phyloP scores from a whole-genome alignment of 345 rosid species.

The Populus deltoides region DNA sequence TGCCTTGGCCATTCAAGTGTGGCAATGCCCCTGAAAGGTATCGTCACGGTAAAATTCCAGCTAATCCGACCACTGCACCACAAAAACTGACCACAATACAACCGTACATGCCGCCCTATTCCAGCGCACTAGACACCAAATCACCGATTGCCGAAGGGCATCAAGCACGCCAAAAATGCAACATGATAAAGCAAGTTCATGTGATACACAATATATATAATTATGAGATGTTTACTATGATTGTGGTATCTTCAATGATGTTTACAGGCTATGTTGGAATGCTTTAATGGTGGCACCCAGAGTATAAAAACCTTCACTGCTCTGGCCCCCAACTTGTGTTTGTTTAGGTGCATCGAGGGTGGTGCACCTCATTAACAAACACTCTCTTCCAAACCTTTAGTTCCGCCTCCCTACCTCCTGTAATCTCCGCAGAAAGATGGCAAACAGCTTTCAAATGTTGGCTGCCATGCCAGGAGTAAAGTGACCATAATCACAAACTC shows the following conservation, averaged over 20 bases:
- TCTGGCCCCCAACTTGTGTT: conserved; percentile 17
- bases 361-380: no score
- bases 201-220: background rate
- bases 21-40: background rate
- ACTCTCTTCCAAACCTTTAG: background rate
- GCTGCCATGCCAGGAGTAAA: conserved; percentile 23
- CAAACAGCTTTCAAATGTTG: background rate
- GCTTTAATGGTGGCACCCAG: conserved; percentile 29
- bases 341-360: no score
- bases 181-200: background rate
- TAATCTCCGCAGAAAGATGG: conserved; percentile 32
- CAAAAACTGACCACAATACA: background rate
- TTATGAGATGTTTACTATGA: conserved; percentile 7
- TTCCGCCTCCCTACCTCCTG: conserved; percentile 10
- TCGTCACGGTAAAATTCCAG: background rate
- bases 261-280: conserved; percentile 17
- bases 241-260: conserved; percentile 18
- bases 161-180: background rate
- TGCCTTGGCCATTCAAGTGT: no score
- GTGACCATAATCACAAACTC: conserved; percentile 10
- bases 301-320: background rate
- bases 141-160: background rate
- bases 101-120: background rate
- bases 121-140: background rate
- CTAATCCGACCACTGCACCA: background rate